Evolutionary conservation across 768 basidiomycete species (phyloP).

Genomic region (Naganishia vishniacii): DNA sequence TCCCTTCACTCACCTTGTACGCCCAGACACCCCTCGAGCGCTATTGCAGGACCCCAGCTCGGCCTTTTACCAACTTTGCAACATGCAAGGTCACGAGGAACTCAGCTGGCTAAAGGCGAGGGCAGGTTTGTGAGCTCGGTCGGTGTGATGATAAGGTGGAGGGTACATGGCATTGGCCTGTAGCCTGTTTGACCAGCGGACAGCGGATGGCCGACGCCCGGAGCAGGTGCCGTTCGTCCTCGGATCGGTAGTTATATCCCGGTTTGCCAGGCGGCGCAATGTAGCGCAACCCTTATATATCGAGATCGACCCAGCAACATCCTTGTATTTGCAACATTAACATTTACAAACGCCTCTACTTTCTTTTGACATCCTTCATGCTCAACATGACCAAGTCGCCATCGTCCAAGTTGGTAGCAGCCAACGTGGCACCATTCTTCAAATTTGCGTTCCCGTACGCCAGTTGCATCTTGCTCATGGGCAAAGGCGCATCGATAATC

Average conservation of each 20-base stretch:
- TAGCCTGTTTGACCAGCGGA: too few relatives aligned
- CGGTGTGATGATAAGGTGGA: too few relatives aligned
- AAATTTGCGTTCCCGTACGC: slow-evolving; percentile 78
- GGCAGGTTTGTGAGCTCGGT: neutral
- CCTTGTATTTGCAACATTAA: too few relatives aligned
- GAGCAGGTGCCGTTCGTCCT: too few relatives aligned
- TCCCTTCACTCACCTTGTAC: too few relatives aligned
- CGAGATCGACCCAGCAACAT: too few relatives aligned
- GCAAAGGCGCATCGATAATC: slow-evolving; percentile 68
- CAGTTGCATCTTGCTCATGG: slow-evolving; percentile 73
- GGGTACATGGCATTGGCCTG: too few relatives aligned
- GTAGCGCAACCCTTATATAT: too few relatives aligned
- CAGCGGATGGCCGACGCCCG: too few relatives aligned
- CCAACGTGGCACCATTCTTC: slow-evolving; percentile 77
- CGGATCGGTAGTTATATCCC: too few relatives aligned
- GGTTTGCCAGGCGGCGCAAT: too few relatives aligned
- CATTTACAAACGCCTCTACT: neutral
- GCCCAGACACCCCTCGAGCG: neutral
- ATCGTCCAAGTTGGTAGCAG: slow-evolving; percentile 82
- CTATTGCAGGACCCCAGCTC: slow-evolving; percentile 6
- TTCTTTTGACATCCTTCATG: slow-evolving; percentile 68
- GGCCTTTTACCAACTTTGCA: slow-evolving; percentile 5
- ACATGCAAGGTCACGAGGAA: slow-evolving; percentile 4
- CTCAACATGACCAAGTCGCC: slow-evolving; percentile 76
- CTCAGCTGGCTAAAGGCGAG: neutral